Percentiles rank a stretch among this genome's conserved stretches.
These are phyloP conservation scores for Camellia sinensis DNA, from an alignment of 148 eudicot genomes.

Conservation along the genomic window DNA sequence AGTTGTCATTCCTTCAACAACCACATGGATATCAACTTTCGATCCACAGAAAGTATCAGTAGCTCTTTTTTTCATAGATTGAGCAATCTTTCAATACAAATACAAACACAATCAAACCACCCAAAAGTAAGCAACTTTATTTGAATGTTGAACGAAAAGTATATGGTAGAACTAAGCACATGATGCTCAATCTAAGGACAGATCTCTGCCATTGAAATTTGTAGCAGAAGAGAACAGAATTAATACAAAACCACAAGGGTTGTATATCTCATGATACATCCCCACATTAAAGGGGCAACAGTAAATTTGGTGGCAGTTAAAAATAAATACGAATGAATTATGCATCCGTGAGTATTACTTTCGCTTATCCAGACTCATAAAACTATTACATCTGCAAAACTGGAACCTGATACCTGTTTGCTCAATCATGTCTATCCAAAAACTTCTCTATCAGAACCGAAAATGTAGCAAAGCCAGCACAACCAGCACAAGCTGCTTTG, in stretches of 20 bases:
- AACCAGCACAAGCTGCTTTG: constrained; percentile 83
- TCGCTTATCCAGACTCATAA: background rate
- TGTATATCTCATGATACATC: constrained; percentile 12
- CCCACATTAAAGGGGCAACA: constrained; percentile 6
- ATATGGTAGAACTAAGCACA: background rate
- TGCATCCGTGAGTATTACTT: background rate
- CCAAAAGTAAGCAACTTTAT: background rate
- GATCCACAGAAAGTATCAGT: background rate
- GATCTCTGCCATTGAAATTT: background rate
- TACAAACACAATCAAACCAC: background rate
- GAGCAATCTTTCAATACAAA: background rate
- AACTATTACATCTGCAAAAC: constrained; percentile 19
- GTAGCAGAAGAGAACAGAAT: background rate
- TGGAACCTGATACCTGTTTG: constrained; percentile 11
- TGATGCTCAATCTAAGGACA: background rate
- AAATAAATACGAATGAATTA: constrained; percentile 1
- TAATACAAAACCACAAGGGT: background rate
- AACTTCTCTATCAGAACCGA: constrained; percentile 81
- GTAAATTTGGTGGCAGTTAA: background rate
- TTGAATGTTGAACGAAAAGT: background rate
- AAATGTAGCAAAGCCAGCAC: constrained; percentile 95
- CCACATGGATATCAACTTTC: background rate
- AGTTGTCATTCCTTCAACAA: background rate
- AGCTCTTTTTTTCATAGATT: background rate
- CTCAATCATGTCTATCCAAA: constrained; percentile 64